Percentiles rank a stretch among this genome's conserved stretches.
Conservation (phyloP, 2,329 filamentous ascomycete species). For the Cyanodermella asteris region DNA sequence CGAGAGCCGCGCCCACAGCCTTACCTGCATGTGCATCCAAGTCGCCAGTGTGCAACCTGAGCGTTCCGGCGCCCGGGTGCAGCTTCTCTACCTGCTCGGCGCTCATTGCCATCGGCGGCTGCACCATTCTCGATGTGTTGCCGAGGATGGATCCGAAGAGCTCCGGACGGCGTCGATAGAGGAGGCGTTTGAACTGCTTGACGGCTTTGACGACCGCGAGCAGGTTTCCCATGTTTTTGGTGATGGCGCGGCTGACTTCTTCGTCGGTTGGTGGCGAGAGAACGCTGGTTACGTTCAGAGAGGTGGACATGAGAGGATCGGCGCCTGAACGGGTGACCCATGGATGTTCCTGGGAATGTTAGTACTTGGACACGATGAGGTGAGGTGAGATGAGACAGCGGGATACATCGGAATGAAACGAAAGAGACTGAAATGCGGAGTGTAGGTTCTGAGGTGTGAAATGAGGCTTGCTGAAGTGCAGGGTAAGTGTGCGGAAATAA, state of each 20-base stretch:
- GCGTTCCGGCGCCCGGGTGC: not conserved
- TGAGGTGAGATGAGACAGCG: not conserved
- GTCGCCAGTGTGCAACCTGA: no score
- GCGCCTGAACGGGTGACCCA: constrained; percentile 73
- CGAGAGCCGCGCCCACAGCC: no score
- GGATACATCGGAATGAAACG: no score
- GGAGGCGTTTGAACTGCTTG: constrained; percentile 60
- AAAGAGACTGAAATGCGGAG: no score
- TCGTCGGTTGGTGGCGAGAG: constrained; percentile 72
- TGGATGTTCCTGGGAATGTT: constrained; percentile 57
- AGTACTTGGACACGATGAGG: constrained; percentile 6
- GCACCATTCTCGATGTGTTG: constrained; percentile 33
- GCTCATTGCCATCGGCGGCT: constrained; percentile 33
- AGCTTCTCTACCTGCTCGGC: no score
- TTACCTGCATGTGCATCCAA: no score
- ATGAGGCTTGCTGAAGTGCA: no score
- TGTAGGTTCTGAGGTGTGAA: no score
- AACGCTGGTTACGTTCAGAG: constrained; percentile 67
- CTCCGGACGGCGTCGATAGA: constrained; percentile 32
- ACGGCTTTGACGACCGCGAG: constrained; percentile 81
- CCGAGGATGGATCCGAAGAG: constrained; percentile 38
- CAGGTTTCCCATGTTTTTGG: constrained; percentile 67
- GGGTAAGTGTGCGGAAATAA: not conserved
- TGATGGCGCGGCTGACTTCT: constrained; percentile 80
- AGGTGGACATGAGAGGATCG: constrained; percentile 56